Conservation (phyloP, 2,329 filamentous ascomycete genomes). For the Fonsecaea erecta region DNA sequence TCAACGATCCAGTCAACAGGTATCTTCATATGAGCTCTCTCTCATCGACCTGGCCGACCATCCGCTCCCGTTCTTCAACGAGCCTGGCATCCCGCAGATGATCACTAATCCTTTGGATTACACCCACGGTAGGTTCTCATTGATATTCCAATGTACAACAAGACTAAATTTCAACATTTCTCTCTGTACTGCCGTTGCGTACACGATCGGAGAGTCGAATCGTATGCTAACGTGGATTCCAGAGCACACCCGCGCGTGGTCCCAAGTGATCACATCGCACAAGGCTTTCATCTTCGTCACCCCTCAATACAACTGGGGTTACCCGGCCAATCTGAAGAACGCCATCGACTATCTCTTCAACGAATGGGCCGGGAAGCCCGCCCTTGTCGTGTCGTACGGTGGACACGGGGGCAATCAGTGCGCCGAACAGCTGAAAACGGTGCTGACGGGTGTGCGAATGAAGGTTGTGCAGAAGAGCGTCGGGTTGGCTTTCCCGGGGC, state of each 20-base stretch:
- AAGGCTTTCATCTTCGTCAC: constrained; percentile 50
- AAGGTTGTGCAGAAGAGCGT: constrained; percentile 40
- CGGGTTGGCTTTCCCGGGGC: constrained; percentile 39
- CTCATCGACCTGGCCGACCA: constrained; percentile 43
- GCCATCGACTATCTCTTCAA: constrained; percentile 66
- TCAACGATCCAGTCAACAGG: constrained; percentile 6
- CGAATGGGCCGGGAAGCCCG: constrained; percentile 63
- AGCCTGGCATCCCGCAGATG: constrained; percentile 45
- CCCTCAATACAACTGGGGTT: constrained; percentile 60
- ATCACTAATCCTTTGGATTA: constrained; percentile 43
- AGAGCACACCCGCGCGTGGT: constrained; percentile 47
- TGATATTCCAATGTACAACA: no score
- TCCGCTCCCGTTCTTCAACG: constrained; percentile 47
- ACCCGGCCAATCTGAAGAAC: constrained; percentile 63
- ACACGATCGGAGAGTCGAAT: neutral
- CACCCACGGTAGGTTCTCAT: constrained; percentile 35
- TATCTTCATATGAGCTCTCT: constrained; percentile 33
- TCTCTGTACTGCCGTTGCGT: neutral
- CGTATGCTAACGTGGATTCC: neutral
- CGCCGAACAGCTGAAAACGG: constrained; percentile 43
- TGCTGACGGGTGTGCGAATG: constrained; percentile 46
- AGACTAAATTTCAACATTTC: neutral
- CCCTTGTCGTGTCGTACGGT: constrained; percentile 61
- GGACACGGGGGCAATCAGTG: constrained; percentile 48
- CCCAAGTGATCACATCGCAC: constrained; percentile 41